Evolutionary conservation across 164 flowering plant species (phyloP), one percentile per base, ranked within the genome.

Genomic region (Euptelea pleiosperma): DNA sequence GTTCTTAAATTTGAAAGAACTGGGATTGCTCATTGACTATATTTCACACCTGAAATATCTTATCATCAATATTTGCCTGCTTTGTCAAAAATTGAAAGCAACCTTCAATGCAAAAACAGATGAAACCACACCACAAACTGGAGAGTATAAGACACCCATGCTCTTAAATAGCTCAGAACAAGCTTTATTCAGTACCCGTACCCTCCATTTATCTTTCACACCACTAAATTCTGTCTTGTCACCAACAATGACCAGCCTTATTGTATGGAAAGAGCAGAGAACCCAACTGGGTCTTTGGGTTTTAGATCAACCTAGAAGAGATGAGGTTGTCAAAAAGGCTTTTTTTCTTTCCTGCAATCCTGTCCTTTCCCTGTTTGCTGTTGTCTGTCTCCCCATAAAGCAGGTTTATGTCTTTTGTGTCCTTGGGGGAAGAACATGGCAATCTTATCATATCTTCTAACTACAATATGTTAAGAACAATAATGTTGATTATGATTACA

Each of bases 271-370:
- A 44, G 65, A 62, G 61, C 73, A 63, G 73, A 67, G 70, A 61
- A 62, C 64, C 69, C 72, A 67, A 62, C 78, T 77, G 71, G 61
- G 48, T 65, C 66, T 29, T 40, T 64, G 69, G 66, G 57, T 42
- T 65, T 60, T 43, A 52, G 50, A 64, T 58, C 60, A 63, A 53
- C 52, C 47, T 71, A 54, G 64, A 46, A 53, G 58, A 60, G 37
- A 62, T 73, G 65, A 52, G 61, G 66, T 49, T 63, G 68, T 68
- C 58, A 60, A 65, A 64, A 61, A 54, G 63, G 19, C 53, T 36
- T 64, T 10, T 21, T 49, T 42, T 37, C 43, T 47, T 18, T 48
- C 28, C 48, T 42, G 18, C n/a, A n/a, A n/a, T 50, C 58, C 55
- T 53, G 57, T 59, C 50, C 26, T 52, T 53, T 19, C 39, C 61